Percentiles rank a stretch among this genome's conserved stretches.
phyloP scores from a whole-genome alignment of 2,329 filamentous ascomycete species.

The Aaosphaeria arxii region DNA sequence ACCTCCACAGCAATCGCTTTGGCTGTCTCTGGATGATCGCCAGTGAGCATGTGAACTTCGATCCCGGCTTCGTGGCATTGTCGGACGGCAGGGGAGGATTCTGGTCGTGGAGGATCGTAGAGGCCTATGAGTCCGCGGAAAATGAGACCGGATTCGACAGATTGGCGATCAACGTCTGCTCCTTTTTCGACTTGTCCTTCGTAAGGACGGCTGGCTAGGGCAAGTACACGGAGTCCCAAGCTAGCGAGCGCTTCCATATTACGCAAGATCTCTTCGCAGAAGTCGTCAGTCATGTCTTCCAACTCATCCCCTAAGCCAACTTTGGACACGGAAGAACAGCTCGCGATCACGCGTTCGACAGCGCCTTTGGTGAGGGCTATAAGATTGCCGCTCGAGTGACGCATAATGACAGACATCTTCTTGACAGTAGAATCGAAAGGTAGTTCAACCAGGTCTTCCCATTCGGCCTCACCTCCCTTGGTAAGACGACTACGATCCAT shows the following conservation, averaged over 20 bases:
- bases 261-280: slow-evolving; percentile 48
- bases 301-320: slow-evolving; percentile 38
- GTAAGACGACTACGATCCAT: slow-evolving; percentile 51
- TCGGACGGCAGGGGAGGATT: slow-evolving; percentile 54
- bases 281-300: slow-evolving; percentile 23
- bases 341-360: slow-evolving; percentile 58
- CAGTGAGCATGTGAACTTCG: slow-evolving; percentile 41
- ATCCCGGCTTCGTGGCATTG: slow-evolving; percentile 22
- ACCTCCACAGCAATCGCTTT: slow-evolving; percentile 37
- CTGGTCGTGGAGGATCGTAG: slow-evolving; percentile 79
- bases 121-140: slow-evolving; percentile 79
- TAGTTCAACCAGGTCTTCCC: slow-evolving; percentile 56
- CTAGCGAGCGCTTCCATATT: slow-evolving; percentile 67
- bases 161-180: slow-evolving; percentile 51
- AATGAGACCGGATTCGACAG: slow-evolving; percentile 64
- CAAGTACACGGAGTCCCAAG: slow-evolving; percentile 66
- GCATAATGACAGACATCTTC: slow-evolving; percentile 67
- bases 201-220: slow-evolving; percentile 55
- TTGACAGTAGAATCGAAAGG: slow-evolving; percentile 73
- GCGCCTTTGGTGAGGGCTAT: slow-evolving; percentile 62
- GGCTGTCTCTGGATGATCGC: slow-evolving; percentile 38
- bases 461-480: slow-evolving; percentile 13
- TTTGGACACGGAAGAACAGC: slow-evolving; percentile 55
- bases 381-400: background rate
- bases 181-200: slow-evolving; percentile 41